Percentiles rank a stretch among this genome's conserved stretches.
phyloP scores from a whole-genome alignment of 495 filamentous ascomycete genomes.

The Neurospora sp. region DNA sequence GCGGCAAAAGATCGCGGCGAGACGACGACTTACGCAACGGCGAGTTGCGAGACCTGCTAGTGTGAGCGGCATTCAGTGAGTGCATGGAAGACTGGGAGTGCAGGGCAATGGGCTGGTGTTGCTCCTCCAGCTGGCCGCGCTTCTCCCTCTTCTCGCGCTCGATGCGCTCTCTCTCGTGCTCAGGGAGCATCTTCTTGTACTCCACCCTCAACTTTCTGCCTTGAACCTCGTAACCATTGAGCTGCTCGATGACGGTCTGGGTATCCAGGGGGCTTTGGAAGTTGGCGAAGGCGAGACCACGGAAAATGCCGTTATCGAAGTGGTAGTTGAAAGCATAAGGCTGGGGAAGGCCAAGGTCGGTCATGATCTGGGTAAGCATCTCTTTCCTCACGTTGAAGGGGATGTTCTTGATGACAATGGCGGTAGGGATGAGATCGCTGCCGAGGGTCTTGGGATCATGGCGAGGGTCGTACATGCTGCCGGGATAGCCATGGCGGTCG shows the following conservation, averaged over 20 bases:
- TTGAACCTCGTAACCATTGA: slow-evolving; percentile 93
- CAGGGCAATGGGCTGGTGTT: slow-evolving; percentile 62
- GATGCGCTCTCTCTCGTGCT: slow-evolving; percentile 89
- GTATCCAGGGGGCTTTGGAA: slow-evolving; percentile 95
- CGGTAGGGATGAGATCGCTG: slow-evolving; percentile 84
- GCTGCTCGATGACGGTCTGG: slow-evolving; percentile 71
- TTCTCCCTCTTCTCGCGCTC: slow-evolving; percentile 96
- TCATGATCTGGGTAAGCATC: slow-evolving; percentile 85
- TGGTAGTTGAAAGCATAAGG: slow-evolving; percentile 99
- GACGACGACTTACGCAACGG: slow-evolving; percentile 24
- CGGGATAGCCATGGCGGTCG: slow-evolving; percentile 19
- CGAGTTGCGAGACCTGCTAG: slow-evolving; percentile 22
- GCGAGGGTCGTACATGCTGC: slow-evolving; percentile 24
- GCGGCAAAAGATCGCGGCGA: slow-evolving; percentile 17
- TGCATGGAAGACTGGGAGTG: slow-evolving; percentile 78
- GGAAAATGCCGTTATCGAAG: slow-evolving; percentile 96
- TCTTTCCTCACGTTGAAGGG: slow-evolving; percentile 98
- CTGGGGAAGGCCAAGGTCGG: slow-evolving; percentile 76
- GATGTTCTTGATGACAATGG: slow-evolving; percentile 99
- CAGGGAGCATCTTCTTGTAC: slow-evolving; percentile 98
- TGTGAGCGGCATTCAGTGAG: slow-evolving; percentile 53
- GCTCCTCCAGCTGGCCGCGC: slow-evolving; percentile 91
- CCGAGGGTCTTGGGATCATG: slow-evolving; percentile 25
- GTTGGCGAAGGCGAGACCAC: slow-evolving; percentile 94
- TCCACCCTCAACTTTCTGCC: slow-evolving; percentile 90